phyloP scores from a whole-genome alignment of 805 yeast genomes.

The Candida alai region DNA sequence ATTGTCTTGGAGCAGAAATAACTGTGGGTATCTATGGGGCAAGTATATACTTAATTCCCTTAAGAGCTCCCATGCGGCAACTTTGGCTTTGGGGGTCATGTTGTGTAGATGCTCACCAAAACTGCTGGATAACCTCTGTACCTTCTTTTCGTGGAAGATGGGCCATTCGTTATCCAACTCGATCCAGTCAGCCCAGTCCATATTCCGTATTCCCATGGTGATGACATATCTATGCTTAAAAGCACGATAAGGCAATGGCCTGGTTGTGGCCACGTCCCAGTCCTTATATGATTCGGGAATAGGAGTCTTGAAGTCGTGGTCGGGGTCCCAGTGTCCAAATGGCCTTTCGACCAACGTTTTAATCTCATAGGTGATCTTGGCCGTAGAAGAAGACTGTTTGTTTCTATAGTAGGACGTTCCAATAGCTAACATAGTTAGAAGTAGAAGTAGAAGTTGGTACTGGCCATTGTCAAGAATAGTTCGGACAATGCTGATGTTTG shows the following conservation, averaged over 20 bases:
- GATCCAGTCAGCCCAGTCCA: conserved; percentile 63
- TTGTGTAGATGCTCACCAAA: conserved; percentile 28
- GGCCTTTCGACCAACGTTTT: no score
- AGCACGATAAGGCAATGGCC: conserved; percentile 62
- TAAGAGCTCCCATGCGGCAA: conserved; percentile 54
- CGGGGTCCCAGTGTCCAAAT: conserved; percentile 53
- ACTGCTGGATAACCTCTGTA: conserved; percentile 38
- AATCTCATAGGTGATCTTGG: no score
- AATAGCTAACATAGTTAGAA: no score
- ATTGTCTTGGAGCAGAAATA: conserved; percentile 42
- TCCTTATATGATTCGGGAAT: conserved; percentile 42
- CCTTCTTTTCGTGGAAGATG: conserved; percentile 50
- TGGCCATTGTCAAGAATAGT: no score
- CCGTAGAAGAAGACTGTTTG: no score
- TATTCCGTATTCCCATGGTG: conserved; percentile 65
- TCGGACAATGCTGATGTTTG: no score
- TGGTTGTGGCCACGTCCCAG: conserved; percentile 49
- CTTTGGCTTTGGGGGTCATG: conserved; percentile 47
- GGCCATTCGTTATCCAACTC: conserved; percentile 66
- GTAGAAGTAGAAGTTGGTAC: no score
- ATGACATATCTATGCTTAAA: conserved; percentile 61
- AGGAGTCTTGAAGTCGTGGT: conserved; percentile 44
- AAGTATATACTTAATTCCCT: conserved; percentile 50
- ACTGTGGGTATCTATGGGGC: conserved; percentile 54
- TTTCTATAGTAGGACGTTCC: no score